These are phyloP conservation scores for Lipomyces spencermartinsiae DNA, from an alignment of 805 yeast species.

Conservation along the genomic window DNA sequence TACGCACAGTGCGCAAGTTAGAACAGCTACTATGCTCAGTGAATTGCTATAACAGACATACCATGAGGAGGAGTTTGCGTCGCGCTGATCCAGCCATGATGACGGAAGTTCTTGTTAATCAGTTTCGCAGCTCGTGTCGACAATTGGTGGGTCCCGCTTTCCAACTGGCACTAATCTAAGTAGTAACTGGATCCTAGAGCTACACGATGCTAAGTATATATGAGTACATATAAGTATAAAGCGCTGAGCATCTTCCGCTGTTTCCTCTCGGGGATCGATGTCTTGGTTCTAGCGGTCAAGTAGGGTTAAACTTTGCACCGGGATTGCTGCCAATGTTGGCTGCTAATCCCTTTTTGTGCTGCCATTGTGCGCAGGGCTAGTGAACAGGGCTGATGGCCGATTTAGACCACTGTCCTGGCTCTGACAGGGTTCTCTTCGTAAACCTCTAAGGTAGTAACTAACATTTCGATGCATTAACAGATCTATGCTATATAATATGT, in stretches of 20 bases:
- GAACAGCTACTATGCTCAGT: background rate
- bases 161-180: background rate
- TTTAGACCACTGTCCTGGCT: background rate
- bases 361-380: no score
- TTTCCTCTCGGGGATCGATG: background rate
- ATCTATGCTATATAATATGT: background rate
- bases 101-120: background rate
- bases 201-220: background rate
- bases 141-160: background rate
- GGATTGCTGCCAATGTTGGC: background rate
- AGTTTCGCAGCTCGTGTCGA: background rate
- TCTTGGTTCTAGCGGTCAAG: no score
- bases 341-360: no score
- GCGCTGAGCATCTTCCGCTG: constrained; percentile 1
- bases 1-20: background rate
- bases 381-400: background rate
- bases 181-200: background rate
- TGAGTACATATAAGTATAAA: background rate
- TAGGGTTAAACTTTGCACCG: background rate
- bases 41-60: constrained; percentile 37
- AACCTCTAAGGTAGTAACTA: background rate
- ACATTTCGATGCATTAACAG: background rate
- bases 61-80: constrained; percentile 69
- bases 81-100: constrained; percentile 45
- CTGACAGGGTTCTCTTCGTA: no score